Conservation (phyloP, 2,329 filamentous ascomycete genomes). For the Myotisia sp. region DNA sequence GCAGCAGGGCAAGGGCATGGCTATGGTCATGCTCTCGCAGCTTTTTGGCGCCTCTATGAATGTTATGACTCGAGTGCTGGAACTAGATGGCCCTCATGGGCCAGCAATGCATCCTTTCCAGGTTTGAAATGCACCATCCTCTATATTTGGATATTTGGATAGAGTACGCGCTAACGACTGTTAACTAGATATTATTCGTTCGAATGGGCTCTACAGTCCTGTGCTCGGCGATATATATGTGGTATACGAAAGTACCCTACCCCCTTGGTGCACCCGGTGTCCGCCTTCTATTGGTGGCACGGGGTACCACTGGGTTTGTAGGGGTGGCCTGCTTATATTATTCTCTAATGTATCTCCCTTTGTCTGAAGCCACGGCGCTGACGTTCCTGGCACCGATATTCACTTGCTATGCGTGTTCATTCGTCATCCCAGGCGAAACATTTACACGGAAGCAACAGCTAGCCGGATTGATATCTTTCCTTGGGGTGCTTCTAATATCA, state of each 20-base stretch:
- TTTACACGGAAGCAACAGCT: slow-evolving; percentile 67
- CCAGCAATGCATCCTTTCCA: slow-evolving; percentile 68
- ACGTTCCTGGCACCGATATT: slow-evolving; percentile 73
- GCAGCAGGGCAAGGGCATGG: slow-evolving; percentile 52
- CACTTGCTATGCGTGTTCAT: slow-evolving; percentile 64
- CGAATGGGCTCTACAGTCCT: slow-evolving; percentile 62
- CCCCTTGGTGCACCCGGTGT: slow-evolving; percentile 56
- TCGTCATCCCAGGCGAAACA: slow-evolving; percentile 55
- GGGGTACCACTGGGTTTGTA: slow-evolving; percentile 59
- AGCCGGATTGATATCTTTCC: slow-evolving; percentile 58
- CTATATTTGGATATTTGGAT: background rate
- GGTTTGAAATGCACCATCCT: too few relatives aligned
- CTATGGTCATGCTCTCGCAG: slow-evolving; percentile 60
- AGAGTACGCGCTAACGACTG: slow-evolving; percentile 3
- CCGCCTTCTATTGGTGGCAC: slow-evolving; percentile 49
- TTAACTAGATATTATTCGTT: slow-evolving; percentile 52
- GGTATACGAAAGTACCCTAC: slow-evolving; percentile 49
- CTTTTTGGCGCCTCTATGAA: slow-evolving; percentile 80
- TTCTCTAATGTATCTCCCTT: slow-evolving; percentile 60
- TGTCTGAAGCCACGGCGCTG: slow-evolving; percentile 79
- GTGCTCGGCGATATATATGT: slow-evolving; percentile 59
- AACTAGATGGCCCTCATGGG: slow-evolving; percentile 51
- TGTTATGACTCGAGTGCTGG: slow-evolving; percentile 60
- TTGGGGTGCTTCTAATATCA: slow-evolving; percentile 72
- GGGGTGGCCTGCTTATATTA: slow-evolving; percentile 70